These are phyloP conservation scores for Physcomitrium patens DNA, from an alignment of 225 moss, liverwort and hornwort species.

Conservation along the genomic window DNA sequence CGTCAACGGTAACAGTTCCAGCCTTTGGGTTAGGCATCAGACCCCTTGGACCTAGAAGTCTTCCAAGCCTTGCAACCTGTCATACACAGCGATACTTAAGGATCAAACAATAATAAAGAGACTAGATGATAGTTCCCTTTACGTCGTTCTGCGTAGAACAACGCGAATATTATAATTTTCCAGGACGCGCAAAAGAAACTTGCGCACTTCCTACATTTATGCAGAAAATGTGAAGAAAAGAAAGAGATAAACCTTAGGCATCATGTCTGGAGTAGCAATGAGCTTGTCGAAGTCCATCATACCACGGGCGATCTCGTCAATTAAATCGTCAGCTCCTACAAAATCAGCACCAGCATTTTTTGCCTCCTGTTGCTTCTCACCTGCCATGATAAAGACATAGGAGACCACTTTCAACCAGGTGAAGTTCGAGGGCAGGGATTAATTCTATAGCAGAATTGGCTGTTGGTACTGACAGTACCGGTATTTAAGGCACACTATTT, in stretches of 20 bases:
- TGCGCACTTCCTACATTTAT: background rate
- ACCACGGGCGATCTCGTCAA: slow-evolving; percentile 79
- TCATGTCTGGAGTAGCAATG: slow-evolving; percentile 98
- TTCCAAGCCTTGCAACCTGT: slow-evolving; percentile 97
- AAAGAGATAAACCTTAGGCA: slow-evolving; percentile 81
- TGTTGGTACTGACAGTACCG: background rate
- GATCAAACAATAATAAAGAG: background rate
- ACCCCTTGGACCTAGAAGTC: slow-evolving; percentile 93
- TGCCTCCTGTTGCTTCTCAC: slow-evolving; percentile 96
- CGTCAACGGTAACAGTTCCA: slow-evolving; percentile 92
- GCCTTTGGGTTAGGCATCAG: slow-evolving; percentile 99
- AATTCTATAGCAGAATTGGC: background rate
- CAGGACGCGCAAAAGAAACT: too few species aligned
- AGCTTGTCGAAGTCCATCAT: slow-evolving; percentile 99
- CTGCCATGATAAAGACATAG: slow-evolving; percentile 40
- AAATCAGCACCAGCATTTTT: slow-evolving; percentile 91
- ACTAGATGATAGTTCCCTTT: background rate
- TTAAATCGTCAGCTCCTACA: slow-evolving; percentile 91
- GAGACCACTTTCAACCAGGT: background rate
- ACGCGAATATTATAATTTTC: too few species aligned
- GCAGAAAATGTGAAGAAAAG: background rate
- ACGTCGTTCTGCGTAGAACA: background rate
- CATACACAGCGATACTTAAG: slow-evolving; percentile 14
- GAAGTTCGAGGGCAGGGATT: background rate
- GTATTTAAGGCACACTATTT: background rate